phyloP scores from a whole-genome alignment of 805 yeast genomes.

The Diddensiella transvaalensis region DNA sequence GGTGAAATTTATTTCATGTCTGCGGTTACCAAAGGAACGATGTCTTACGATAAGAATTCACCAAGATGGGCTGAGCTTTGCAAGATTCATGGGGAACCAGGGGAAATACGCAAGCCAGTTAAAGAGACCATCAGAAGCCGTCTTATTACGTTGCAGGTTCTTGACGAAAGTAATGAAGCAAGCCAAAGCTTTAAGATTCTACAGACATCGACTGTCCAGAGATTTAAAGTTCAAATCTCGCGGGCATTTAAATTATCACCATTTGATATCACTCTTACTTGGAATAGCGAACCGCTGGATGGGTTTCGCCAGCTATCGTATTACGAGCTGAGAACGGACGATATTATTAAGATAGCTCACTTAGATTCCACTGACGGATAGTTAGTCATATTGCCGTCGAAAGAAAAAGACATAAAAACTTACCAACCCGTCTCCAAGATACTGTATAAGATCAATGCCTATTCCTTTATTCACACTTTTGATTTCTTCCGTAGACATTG shows the following conservation, averaged over 20 bases:
- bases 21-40: constrained; percentile 37
- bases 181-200: constrained; percentile 23
- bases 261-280: constrained; percentile 8
- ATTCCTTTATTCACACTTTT: constrained; percentile 79
- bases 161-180: constrained; percentile 8
- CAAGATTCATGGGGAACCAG: constrained; percentile 34
- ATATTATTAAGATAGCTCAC: constrained; percentile 5
- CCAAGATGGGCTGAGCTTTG: constrained; percentile 44
- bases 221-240: constrained; percentile 36
- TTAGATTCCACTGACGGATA: constrained; percentile 1
- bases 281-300: constrained; percentile 5
- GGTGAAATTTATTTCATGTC: constrained; percentile 68
- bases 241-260: constrained; percentile 12
- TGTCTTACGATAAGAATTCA: constrained; percentile 20
- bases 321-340: constrained; percentile 4
- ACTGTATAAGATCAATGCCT: constrained; percentile 80
- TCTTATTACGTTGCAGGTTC: constrained; percentile 21
- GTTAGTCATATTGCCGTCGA: too few species aligned
- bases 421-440: constrained; percentile 72
- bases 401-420: background rate
- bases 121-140: constrained; percentile 18
- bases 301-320: background rate
- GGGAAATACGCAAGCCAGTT: background rate
- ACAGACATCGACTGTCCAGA: constrained; percentile 34
- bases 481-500: constrained; percentile 88